Base-by-base conservation (phyloP, 169 alveolate genomes). In the Eimeria necatrix region DNA sequence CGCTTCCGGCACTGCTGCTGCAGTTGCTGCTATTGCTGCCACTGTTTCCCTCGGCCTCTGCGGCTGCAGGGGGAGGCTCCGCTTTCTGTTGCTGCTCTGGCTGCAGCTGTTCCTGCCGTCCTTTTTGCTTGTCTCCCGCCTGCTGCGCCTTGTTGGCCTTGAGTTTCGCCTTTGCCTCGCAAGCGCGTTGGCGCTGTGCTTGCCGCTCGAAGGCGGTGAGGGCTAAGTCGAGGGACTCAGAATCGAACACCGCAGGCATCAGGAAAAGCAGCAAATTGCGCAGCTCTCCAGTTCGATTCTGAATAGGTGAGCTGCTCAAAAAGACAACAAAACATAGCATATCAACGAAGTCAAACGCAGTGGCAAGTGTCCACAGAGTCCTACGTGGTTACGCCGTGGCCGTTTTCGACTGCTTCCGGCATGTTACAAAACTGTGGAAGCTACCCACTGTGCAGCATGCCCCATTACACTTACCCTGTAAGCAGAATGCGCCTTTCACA, bases 241-340 rank as follows among this genome's bases (percentile, higher is more conserved):
- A 97, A 20, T 97, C 97, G 94, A 98, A 98, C n/a, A 96, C 94
- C 49, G 97, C 96, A 12, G 99, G 99, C 98, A 98, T 97, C 81
- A 98, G 95, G 90, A 98, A 98, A 76, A 97, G 96, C 12, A 98
- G 96, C 88, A 98, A 94, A 51, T 98, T 97, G 88, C 98, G 97
- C 91, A 98, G 96, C 95, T 98, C 99, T 78, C 96, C 96, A 71
- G 97, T 96, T 81, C 97, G 95, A 93, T 98, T 98, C 93, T 98
- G 99, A 14, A 98, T 95, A 6, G 99, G 99, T 46, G 99, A 96
- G 14, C 99, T 93, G 90, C 24, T n/a, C 26, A 20, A 22, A 3
- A 74, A 9, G 41, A 32, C 41, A 22, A 52, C 64, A 5, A 51
- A 9, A 16, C 53, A 64, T 12, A 24, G 48, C 74, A 18, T 41